phyloP scores from a whole-genome alignment of 192 early-diverging fungal species.

The Podochytrium sp. region DNA sequence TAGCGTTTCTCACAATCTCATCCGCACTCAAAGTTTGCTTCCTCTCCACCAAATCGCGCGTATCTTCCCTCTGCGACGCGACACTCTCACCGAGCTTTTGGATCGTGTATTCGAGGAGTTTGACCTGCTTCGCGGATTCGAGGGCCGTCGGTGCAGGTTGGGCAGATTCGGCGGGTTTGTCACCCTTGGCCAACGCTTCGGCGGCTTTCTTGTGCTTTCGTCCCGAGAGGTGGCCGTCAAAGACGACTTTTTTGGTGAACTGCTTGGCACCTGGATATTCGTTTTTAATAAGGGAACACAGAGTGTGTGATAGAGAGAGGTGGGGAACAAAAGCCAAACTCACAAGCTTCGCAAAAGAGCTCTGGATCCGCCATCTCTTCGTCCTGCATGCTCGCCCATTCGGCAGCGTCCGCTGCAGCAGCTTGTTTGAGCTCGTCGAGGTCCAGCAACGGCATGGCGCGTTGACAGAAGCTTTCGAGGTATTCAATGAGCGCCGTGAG shows the following conservation, averaged over 20 bases:
- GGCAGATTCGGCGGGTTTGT: slow-evolving; percentile 54
- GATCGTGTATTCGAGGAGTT: slow-evolving; percentile 67
- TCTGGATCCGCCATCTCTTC: slow-evolving; percentile 43
- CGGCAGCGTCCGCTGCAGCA: slow-evolving; percentile 60
- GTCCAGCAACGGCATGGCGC: slow-evolving; percentile 80
- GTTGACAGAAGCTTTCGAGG: slow-evolving; percentile 72
- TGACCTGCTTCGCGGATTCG: slow-evolving; percentile 37
- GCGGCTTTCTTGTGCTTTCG: slow-evolving; percentile 92
- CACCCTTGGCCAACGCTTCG: slow-evolving; percentile 28
- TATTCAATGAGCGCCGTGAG: slow-evolving; percentile 66
- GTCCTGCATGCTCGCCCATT: slow-evolving; percentile 61
- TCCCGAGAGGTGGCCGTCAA: slow-evolving; percentile 81
- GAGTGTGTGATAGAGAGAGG: not conserved
- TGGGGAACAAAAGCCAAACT: slow-evolving; percentile 38
- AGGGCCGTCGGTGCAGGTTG: slow-evolving; percentile 68
- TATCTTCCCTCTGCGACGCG: slow-evolving; percentile 68
- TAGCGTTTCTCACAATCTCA: slow-evolving; percentile 64
- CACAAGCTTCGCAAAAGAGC: slow-evolving; percentile 77
- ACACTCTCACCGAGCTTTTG: slow-evolving; percentile 52
- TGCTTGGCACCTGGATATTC: slow-evolving; percentile 64
- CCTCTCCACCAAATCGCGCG: slow-evolving; percentile 84
- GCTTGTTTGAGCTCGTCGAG: slow-evolving; percentile 54
- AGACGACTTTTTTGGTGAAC: slow-evolving; percentile 85
- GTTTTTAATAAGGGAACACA: not conserved
- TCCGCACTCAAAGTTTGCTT: slow-evolving; percentile 89